phyloP scores from a whole-genome alignment of 805 yeast genomes.

The Nematodospora valgi region DNA sequence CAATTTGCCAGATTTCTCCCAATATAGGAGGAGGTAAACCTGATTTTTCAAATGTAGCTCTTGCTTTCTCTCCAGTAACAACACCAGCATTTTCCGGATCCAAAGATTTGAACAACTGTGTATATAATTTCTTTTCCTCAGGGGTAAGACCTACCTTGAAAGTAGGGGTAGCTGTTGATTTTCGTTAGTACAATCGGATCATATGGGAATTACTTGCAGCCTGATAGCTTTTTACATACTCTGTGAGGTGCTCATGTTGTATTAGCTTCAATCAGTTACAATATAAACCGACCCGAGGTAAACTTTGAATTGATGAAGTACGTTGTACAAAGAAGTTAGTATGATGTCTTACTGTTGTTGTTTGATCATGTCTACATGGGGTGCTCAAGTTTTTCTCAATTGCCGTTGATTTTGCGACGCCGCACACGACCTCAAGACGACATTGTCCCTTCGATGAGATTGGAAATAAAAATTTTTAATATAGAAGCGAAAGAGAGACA shows the following conservation, averaged over 20 bases:
- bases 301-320: too few relatives aligned
- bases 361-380: too few relatives aligned
- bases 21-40: slow-evolving; percentile 74
- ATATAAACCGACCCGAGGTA: slow-evolving; percentile 4
- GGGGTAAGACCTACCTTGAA: slow-evolving; percentile 52
- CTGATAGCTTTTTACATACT: slow-evolving; percentile 16
- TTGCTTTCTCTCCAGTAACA: slow-evolving; percentile 84
- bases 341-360: too few relatives aligned
- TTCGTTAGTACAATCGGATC: slow-evolving; percentile 6
- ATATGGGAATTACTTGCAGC: background rate
- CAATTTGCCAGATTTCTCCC: slow-evolving; percentile 91
- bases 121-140: slow-evolving; percentile 73
- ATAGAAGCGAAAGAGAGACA: too few relatives aligned
- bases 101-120: slow-evolving; percentile 71
- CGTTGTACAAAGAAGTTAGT: too few relatives aligned
- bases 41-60: slow-evolving; percentile 78
- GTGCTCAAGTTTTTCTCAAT: too few relatives aligned
- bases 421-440: too few relatives aligned
- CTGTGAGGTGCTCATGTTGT: slow-evolving; percentile 27
- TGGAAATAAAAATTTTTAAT: too few relatives aligned
- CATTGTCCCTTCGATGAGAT: too few relatives aligned
- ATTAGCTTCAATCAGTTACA: slow-evolving; percentile 1
- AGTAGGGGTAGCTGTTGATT: slow-evolving; percentile 24
- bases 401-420: too few relatives aligned
- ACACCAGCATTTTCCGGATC: slow-evolving; percentile 78